Percentiles rank a stretch among this genome's conserved stretches.
Evolutionary conservation across 495 filamentous ascomycete genomes (phyloP).

Genomic region (Podospora pseudocomata): DNA sequence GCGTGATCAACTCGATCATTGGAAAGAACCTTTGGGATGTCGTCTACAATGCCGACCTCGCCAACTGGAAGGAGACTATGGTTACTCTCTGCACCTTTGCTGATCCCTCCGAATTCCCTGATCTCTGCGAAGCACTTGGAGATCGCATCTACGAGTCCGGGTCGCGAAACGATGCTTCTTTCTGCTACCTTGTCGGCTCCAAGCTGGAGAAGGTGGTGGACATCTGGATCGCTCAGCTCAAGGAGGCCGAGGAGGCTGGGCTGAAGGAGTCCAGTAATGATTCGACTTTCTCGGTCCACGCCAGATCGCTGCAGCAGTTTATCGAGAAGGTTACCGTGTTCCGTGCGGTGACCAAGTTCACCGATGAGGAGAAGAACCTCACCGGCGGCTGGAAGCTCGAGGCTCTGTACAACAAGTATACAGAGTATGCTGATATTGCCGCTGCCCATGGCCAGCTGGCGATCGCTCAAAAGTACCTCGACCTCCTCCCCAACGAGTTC

Average conservation of each 20-base stretch:
- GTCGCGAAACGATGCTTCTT: constrained; percentile 79
- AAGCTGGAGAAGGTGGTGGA: constrained; percentile 94
- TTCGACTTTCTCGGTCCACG: constrained; percentile 88
- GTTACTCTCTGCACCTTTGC: constrained; percentile 93
- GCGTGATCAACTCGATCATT: constrained; percentile 85
- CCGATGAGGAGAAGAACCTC: constrained; percentile 67
- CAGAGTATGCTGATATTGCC: constrained; percentile 93
- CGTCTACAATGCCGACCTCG: constrained; percentile 88
- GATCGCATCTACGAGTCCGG: constrained; percentile 81
- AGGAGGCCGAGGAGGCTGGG: constrained; percentile 72
- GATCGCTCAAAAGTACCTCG: constrained; percentile 85
- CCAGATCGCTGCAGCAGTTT: constrained; percentile 80
- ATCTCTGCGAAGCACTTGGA: constrained; percentile 93
- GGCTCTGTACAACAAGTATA: constrained; percentile 88
- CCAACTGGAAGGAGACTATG: constrained; percentile 96
- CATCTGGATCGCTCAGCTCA: constrained; percentile 88
- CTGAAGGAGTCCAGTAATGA: constrained; percentile 63
- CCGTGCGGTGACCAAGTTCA: constrained; percentile 87
- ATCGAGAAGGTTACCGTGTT: constrained; percentile 99
- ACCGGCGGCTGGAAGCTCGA: constrained; percentile 84
- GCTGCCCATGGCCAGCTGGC: constrained; percentile 83
- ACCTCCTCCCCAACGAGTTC: constrained; percentile 80
- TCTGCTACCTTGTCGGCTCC: constrained; percentile 92
- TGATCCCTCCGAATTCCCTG: constrained; percentile 82
- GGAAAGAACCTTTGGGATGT: constrained; percentile 98